Percentiles rank a stretch among this genome's conserved stretches.
phyloP scores from a whole-genome alignment of 352 stramenopile species.

The Phytopythium vexans region DNA sequence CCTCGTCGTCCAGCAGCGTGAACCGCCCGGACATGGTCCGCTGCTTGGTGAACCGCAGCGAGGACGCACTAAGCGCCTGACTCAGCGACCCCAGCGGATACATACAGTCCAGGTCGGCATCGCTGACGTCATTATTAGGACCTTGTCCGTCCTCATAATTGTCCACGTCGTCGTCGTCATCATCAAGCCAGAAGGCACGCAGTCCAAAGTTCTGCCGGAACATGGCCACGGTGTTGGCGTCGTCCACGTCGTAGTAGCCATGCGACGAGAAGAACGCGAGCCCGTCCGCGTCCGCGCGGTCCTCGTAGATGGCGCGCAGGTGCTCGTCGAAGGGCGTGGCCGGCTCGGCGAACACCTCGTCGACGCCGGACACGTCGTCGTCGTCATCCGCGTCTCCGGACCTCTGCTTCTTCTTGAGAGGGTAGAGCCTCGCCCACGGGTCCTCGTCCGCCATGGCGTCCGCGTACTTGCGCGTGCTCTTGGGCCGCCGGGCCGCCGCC shows the following conservation, averaged over 20 bases:
- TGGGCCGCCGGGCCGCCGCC: conserved; percentile 2
- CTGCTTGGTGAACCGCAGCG: conserved; percentile 16
- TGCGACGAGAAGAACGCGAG: conserved; percentile 78
- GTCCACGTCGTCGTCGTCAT: conserved; percentile 21
- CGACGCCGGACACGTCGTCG: conserved; percentile 8
- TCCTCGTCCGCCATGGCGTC: conserved; percentile 23
- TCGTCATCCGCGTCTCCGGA: conserved; percentile 22
- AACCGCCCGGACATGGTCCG: conserved; percentile 40
- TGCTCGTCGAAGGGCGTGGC: conserved; percentile 62
- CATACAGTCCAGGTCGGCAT: conserved; percentile 18
- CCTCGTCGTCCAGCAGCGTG: conserved; percentile 59
- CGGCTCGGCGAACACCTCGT: conserved; percentile 9
- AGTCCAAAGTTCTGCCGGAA: conserved; percentile 74
- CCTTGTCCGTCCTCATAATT: conserved; percentile 6
- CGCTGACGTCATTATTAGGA: not conserved
- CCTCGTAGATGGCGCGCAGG: conserved; percentile 61
- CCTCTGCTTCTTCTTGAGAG: conserved; percentile 34
- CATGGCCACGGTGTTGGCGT: conserved; percentile 82
- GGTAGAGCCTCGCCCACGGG: conserved; percentile 3
- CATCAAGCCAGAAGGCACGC: conserved; percentile 50
- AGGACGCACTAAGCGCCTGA: conserved; percentile 28
- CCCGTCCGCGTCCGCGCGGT: conserved; percentile 44
- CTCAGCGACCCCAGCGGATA: conserved; percentile 35
- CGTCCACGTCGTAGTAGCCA: conserved; percentile 77
- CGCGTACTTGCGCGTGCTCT: conserved; percentile 30